Conservation (phyloP, 2,329 filamentous ascomycete species). For the Cercospora janseana region DNA sequence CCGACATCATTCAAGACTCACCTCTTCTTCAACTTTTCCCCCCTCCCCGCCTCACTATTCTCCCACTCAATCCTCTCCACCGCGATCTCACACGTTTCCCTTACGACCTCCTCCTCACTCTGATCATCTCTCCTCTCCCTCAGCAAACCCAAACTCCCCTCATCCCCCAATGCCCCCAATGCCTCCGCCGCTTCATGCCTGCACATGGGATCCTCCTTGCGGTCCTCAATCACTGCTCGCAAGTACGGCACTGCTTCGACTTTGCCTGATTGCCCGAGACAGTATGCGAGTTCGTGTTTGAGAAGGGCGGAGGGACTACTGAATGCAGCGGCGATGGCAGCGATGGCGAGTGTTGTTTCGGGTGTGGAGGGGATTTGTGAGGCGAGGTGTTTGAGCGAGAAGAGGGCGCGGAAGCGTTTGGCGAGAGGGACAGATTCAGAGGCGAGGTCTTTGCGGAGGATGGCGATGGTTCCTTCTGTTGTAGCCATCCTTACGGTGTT, state of each 20-base stretch:
- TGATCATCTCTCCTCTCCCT: conserved; percentile 69
- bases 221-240: conserved; percentile 69
- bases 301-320: conserved; percentile 80
- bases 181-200: conserved; percentile 96
- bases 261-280: conserved; percentile 86
- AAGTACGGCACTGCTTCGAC: conserved; percentile 70
- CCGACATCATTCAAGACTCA: conserved; percentile 41
- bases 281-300: conserved; percentile 97
- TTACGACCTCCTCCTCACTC: conserved; percentile 76
- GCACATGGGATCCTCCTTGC: conserved; percentile 88
- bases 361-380: conserved; percentile 59
- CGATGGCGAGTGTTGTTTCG: conserved; percentile 61
- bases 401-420: conserved; percentile 90
- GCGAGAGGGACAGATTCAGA: conserved; percentile 80
- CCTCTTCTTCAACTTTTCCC: conserved; percentile 80
- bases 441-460: conserved; percentile 72
- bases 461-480: conserved; percentile 51
- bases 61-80: conserved; percentile 94
- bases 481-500: conserved; percentile 18
- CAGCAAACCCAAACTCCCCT: conserved; percentile 70
- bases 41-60: conserved; percentile 67
- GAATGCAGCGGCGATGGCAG: conserved; percentile 86
- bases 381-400: conserved; percentile 93
- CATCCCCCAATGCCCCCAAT: conserved; percentile 78
- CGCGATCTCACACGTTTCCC: conserved; percentile 95